Evolutionary conservation across 345 rosid species (phyloP), one percentile per base, ranked within the genome.

Genomic region (Hibiscus tridactylites): DNA sequence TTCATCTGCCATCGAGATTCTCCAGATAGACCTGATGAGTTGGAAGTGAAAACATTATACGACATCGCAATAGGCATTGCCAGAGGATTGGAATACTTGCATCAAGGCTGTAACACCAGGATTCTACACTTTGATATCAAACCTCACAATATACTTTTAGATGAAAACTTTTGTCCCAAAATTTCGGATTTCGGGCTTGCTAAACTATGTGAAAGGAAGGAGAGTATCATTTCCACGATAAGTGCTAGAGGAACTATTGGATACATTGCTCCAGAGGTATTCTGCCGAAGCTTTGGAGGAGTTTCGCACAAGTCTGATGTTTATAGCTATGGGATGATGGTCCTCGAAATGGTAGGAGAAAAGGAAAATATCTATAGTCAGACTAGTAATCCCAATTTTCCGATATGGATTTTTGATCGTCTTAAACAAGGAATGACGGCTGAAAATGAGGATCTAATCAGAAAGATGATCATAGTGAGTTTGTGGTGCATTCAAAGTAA

Each of bases 121-220:
- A 82, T 79, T 31, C 50, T 82, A 37, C 82, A 82, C 15, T 77
- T 79, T 0, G 80, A 79, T 52, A 79, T 76, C 39, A 79, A 81
- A n/a, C 81, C 81, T 61, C 84, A 81, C 12, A 78, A 78, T 31
- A 81, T 81, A 56, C 64, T 81, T 24, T 59, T 78, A 2, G 74
- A 78, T 26, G 62, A 70, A 6, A 29, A 75, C 4, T 78, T 81
- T 46, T 31, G 5, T 47, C 84, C 82, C 1, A 81, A 78, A 13
- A 81, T 78, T 11, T 71, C 76, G 1, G 84, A 78, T 52, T 81
- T 78, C 2, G 81, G 84, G 1, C 84, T 81, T 3, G 76, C 82
- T 16, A 76, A 82, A 53, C 59, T 70, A 29, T 81, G 82, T 56
- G 52, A 61, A 24, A 58, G 24, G 11, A 68, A 49, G 35, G 80